Evolutionary conservation across 2,329 filamentous ascomycete species (phyloP).

Genomic region (Amphichorda felina): DNA sequence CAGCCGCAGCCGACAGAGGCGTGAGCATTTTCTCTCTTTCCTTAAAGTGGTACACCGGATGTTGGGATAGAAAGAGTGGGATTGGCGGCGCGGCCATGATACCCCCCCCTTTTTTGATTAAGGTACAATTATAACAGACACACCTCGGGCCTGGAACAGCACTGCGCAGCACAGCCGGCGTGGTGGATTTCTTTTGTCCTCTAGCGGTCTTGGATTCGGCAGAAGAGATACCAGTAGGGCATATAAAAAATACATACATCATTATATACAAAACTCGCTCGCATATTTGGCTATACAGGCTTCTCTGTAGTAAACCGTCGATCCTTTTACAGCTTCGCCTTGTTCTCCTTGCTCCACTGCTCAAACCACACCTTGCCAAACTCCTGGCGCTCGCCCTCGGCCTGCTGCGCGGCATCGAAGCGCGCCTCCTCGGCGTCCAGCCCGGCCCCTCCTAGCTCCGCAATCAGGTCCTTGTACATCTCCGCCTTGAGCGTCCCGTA

Average conservation of each 20-base stretch:
- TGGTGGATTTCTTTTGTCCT: neutral
- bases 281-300: too few relatives aligned
- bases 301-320: too few relatives aligned
- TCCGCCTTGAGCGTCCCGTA: conserved; percentile 65
- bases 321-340: conserved; percentile 21
- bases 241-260: neutral
- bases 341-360: conserved; percentile 31
- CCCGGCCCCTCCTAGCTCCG: conserved; percentile 38
- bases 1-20: conserved; percentile 9
- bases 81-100: conserved; percentile 7
- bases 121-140: too few relatives aligned
- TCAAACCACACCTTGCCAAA: conserved; percentile 33
- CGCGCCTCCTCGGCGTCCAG: conserved; percentile 37
- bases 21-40: too few relatives aligned
- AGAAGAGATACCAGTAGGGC: neutral
- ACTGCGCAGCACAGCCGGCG: too few relatives aligned
- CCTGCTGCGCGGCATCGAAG: conserved; percentile 26
- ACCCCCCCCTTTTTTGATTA: conserved; percentile 9
- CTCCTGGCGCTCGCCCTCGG: conserved; percentile 28
- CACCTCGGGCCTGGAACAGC: too few relatives aligned
- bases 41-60: too few relatives aligned
- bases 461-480: conserved; percentile 59
- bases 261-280: neutral
- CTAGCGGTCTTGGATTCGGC: too few relatives aligned
- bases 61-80: too few relatives aligned